Base-by-base conservation (phyloP, 306 rosid species). In the Coriaria nepalensis region DNA sequence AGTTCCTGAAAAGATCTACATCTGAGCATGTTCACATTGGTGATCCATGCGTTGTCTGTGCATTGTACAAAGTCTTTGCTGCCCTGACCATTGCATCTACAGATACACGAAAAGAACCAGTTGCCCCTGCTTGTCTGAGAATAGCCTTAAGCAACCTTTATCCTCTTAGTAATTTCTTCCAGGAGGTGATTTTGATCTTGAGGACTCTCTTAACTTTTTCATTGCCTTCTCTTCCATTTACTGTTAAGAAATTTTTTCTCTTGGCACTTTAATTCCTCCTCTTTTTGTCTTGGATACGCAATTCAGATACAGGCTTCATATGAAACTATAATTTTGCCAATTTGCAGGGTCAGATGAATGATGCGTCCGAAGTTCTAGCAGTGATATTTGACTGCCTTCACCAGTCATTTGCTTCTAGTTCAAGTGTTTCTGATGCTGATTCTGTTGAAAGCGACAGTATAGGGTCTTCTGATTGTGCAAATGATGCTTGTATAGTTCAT, bases 321-420 rank as follows among this genome's bases (percentile, higher is more conserved):
- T 8, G 5, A 47, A 58, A 56, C 43, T 48, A 12, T 13, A 12
- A 58, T 45, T 29, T 47, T 38, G 64, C 40, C 50, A 43, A 65
- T 65, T 71, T 60, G 39, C 81, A 92, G 99, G 94, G 78, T 66
- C 96, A 92, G 69, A 92, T 92, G 99, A 92, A 92, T 45, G 99
- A 92, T 64, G 99, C 99, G 52, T 92, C 99, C 57, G 99, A 92
- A 77, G 99, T 92, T 9, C 68, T 92, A 63, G 83, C 43, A 12
- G 96, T 78, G 63, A 73, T 92, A 63, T 92, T 86, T 80, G 77
- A 79, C 56, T 79, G 99, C 78, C 88, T 92, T 62, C 99, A 92
- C 60, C 79, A 10, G 49, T 79, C 99, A 33, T 86, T 82, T 69
- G 68, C 82, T 60, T 55, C 69, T 49, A 68, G 57, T 62, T 81